A percentile compares a stretch with the other conserved stretches of the same genome.
Conservation (phyloP, 495 filamentous ascomycete species). For the Amphirosellinia nigrospora region DNA sequence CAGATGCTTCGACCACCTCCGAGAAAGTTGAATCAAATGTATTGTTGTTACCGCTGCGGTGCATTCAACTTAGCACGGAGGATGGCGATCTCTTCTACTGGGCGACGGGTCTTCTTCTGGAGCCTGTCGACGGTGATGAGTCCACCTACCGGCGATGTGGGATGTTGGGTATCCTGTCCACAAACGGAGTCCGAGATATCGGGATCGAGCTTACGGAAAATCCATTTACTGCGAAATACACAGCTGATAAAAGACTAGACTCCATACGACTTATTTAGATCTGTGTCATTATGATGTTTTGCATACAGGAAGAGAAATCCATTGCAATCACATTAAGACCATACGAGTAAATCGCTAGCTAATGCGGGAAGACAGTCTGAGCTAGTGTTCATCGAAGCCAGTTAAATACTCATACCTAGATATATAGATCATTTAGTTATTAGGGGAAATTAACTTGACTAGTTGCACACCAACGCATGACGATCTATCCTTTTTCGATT, state of each 20-base stretch:
- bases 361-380: too few species aligned
- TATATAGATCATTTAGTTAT: too few species aligned
- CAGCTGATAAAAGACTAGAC: neutral
- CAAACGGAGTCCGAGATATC: neutral
- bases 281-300: too few species aligned
- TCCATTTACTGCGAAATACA: conserved; percentile 32
- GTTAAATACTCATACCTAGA: too few species aligned
- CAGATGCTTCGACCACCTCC: neutral
- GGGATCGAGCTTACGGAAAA: conserved; percentile 34
- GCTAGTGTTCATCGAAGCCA: too few species aligned
- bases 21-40: too few species aligned
- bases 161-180: conserved; percentile 9
- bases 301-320: too few species aligned
- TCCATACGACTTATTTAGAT: neutral
- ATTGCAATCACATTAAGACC: too few species aligned
- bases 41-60: neutral
- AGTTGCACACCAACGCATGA: neutral
- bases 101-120: conserved; percentile 4
- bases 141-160: conserved; percentile 12
- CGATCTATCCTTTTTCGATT: neutral
- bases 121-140: neutral
- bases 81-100: neutral
- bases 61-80: neutral
- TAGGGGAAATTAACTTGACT: too few species aligned
- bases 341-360: too few species aligned